Base-by-base conservation (phyloP, 2,329 filamentous ascomycete genomes). In the Leptosphaerulina australis region DNA sequence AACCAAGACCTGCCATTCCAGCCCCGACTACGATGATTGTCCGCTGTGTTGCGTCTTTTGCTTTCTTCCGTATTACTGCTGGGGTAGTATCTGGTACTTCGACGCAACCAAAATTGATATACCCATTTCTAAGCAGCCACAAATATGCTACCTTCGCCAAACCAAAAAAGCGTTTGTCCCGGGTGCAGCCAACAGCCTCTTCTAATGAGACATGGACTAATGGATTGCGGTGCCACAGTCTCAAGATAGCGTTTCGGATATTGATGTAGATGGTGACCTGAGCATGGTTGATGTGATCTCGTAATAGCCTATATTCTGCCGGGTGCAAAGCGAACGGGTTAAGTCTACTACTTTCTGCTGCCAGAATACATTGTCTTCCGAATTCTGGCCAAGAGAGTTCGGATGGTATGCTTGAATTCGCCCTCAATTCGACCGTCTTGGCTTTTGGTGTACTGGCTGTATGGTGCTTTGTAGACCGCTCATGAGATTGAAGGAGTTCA, bases 241-340 rank as follows among this genome's bases (percentile, higher is more conserved):
- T 83, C 44, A 99, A 77, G 51, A 99, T 96, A 12, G 91, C 90
- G 71, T 99, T 99, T 62, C 94, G 84, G 55, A 99, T 94, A 70
- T 97, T 97, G 44, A 99, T 79, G 74, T 99, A 99, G 10, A 91
- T 90, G 2, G 93, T 97, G 59, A 97, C 91, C 73, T 99, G 94
- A 24, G 87, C 81, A 64, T 90, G 87, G 67, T 88, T 96, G 61
- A 99, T 85, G 63, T 95, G 87, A 55, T 89, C 81, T 55, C 90
- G 84, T 30, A 99, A 77, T 52, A 96, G 80, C 51, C 82, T 78
- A 68, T 97, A 92, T 72, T 99, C 94, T 55, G 90, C 87, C 20
- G 83, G 81, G 72, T 97, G 91, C 29, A 99, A 77, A 9, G 88
- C 86, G 72, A 94, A 97, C 0, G 94, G 93, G 59, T 93, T 93